Base-by-base conservation (phyloP, 495 filamentous ascomycete species). In the Apiosordaria backusii region DNA sequence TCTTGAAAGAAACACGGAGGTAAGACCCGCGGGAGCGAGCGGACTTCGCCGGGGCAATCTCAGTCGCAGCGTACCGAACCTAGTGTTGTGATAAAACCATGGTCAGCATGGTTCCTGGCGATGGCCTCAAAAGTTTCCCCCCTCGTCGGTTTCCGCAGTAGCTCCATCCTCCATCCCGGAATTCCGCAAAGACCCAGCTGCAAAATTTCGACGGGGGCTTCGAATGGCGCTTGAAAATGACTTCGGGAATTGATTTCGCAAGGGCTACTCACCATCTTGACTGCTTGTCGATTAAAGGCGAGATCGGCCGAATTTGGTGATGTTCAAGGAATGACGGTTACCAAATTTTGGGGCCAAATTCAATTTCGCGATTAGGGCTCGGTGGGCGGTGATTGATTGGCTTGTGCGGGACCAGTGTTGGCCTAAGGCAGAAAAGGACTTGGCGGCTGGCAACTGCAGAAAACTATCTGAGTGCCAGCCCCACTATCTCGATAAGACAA, bases 1-100 rank as follows among this genome's bases (percentile, higher is more conserved):
- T 98, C 88, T 98, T 98, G 90, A 97, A 97, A 74, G 90, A 95
- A 77, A 97, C 93, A 75, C 95, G 93, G 71, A 99, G 92, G 88
- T 98, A 98, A 79, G 93, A 91, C 80, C 96, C 96, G 81, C 94
- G 92, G 76, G 93, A 88, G 83, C 93, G 92, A 80, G 95, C 96
- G 81, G 91, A 96, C 87, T 98, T 99, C 71, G 88, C 86, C 78
- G 89, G 83, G 73, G 90, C 83, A 80, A 96, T 93, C 77, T 92
- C 85, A 76, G 89, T 91, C 75, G 90, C 92, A 84, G 93, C 92
- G 93, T 99, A 98, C 83, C 95, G 93, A 85, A 97, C 95, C 95
- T 97, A 67, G 22, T 60, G 23, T 75, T 61, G 73, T 71, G 58
- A 67, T 71, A 68, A 72, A 64, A 22, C 68, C 63, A 75, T 71